Percentiles rank a stretch among this genome's conserved stretches.
phyloP scores from a whole-genome alignment of 2,329 filamentous ascomycete species.

The Xenosphaeropsis pyriputrescens region DNA sequence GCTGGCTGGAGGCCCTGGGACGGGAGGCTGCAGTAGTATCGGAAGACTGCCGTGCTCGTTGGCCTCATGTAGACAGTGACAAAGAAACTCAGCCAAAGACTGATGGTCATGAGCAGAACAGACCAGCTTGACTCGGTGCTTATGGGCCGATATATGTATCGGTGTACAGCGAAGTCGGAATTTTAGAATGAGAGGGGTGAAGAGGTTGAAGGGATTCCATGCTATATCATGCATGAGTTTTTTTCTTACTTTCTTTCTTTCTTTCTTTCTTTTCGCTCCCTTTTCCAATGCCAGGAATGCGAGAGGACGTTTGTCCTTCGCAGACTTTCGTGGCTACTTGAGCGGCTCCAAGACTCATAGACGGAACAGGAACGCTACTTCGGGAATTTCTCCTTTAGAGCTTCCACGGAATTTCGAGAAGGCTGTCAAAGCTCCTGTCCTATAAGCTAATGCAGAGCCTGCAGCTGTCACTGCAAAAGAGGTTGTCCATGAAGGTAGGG shows the following conservation, averaged over 20 bases:
- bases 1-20: conserved; percentile 15
- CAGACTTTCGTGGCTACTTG: no score
- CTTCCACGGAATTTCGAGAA: conserved; percentile 27
- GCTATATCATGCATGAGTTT: no score
- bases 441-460: conserved; percentile 20
- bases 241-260: no score
- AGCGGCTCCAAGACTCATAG: no score
- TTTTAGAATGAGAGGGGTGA: no score
- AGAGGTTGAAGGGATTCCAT: no score
- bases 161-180: no score
- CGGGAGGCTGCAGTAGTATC: conserved; percentile 33
- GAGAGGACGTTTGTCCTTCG: not conserved
- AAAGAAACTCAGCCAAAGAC: conserved; percentile 27
- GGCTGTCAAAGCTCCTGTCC: conserved; percentile 12
- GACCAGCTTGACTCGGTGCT: conserved; percentile 38
- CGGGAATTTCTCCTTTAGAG: conserved; percentile 6
- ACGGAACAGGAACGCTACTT: no score
- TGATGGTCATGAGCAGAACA: conserved; percentile 16
- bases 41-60: conserved; percentile 15
- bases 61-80: conserved; percentile 23
- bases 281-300: conserved; percentile 7
- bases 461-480: conserved; percentile 24
- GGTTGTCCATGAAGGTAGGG: not conserved
- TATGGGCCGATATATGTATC: conserved; percentile 21
- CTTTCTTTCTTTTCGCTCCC: no score